Base-by-base conservation (phyloP, 2,329 filamentous ascomycete genomes). In the Boeremia lycopersici region DNA sequence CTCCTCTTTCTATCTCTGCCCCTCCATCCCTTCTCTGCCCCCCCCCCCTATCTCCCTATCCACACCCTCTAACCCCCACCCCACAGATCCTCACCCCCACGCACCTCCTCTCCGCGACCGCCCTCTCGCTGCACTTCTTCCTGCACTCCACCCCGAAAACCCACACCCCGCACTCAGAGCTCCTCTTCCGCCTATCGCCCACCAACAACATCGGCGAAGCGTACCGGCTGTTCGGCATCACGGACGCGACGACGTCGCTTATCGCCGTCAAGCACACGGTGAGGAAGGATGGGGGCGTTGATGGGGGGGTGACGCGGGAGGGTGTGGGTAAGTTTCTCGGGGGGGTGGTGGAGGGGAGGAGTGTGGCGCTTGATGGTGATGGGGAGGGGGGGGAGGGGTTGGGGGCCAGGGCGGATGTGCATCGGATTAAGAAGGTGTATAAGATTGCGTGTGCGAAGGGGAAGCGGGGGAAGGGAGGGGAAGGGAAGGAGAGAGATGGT, bases 171-270 rank as follows among this genome's bases (percentile, higher is more conserved):
- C 93, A 96, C 74, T 93, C 90, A 0, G 93, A 97, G 76, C 89
- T 91, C 52, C 91, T 97, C 28, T 89, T 89, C 63, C 87, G 86
- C 3, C 79, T 97, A 39, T 93, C 87, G 55, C 83, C 89, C 0
- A 92, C 89, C 59, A 93, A 91, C 72, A 96, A 96, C 74, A 98
- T 99, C 69, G 85, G 91, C 46, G 93, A 97, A 65, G 88, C 92
- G 0, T 98, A 98, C 76, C 88, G 91, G 29, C 88, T 89, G 48
- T 96, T 95, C 69, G 95, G 95, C 42, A 87, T 98, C 53, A 80
- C 84, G 0, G 85, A 90, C 11, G 78, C 81, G 10, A 95, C 89
- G 2, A 87, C 82, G 39, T 76, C 87, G 63, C 76, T 99, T n/a
- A 78, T 97, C 2, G 86, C 90, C 6, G 81, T 97, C 68, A 98